Conservation (phyloP, 768 basidiomycete genomes). For the Piloderma croceum region DNA sequence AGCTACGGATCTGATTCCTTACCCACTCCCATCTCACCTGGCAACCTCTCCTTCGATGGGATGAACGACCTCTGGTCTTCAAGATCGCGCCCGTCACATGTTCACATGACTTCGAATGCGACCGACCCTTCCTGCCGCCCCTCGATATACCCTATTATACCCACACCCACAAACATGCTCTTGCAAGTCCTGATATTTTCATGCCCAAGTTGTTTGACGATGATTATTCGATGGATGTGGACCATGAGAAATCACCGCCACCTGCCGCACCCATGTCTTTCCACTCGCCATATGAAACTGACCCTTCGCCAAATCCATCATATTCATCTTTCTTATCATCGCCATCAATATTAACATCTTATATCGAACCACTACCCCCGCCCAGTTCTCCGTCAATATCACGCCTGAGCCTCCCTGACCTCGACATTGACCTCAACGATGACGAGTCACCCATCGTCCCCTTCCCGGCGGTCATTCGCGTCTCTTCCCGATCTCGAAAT, state of each 20-base stretch:
- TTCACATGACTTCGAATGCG: constrained; percentile 12
- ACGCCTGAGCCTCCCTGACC: constrained; percentile 27
- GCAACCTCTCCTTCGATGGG: constrained; percentile 7
- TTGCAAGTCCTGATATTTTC: neutral
- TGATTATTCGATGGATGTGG: neutral
- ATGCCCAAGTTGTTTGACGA: neutral
- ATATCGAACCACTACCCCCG: constrained; percentile 14
- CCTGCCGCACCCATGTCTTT: constrained; percentile 12
- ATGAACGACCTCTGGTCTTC: constrained; percentile 5
- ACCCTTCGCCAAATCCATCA: constrained; percentile 7
- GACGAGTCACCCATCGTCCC: constrained; percentile 9
- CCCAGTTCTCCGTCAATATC: constrained; percentile 28
- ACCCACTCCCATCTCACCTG: constrained; percentile 14
- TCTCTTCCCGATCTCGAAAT: constrained; percentile 21
- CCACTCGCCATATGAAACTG: constrained; percentile 5
- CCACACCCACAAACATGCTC: no score
- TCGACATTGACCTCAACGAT: no score
- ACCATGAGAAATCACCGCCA: neutral
- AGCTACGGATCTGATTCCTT: neutral
- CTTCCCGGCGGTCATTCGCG: neutral
- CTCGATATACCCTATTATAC: constrained; percentile 22
- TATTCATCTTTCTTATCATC: constrained; percentile 9
- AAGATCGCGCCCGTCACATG: neutral
- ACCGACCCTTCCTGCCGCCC: constrained; percentile 15
- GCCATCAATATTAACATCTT: constrained; percentile 15